Percentiles rank a stretch among this genome's conserved stretches.
Evolutionary conservation across 2,329 filamentous ascomycete species (phyloP).

Genomic region (Exophiala sp.): DNA sequence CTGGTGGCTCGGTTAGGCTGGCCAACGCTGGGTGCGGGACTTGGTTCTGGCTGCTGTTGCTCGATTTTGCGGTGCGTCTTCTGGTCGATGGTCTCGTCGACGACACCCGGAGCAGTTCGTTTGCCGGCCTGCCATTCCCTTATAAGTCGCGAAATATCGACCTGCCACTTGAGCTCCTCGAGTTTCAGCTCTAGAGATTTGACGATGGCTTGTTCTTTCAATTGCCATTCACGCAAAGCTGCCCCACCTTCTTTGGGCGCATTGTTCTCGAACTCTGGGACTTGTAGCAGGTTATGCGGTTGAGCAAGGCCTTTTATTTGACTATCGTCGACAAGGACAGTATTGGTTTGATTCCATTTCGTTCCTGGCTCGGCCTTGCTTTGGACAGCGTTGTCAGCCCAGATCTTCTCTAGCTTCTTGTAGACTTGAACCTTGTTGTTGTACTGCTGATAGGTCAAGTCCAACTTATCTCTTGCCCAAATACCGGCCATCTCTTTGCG

Average conservation of each 20-base stretch:
- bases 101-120: slow-evolving; percentile 16
- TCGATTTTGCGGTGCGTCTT: slow-evolving; percentile 15
- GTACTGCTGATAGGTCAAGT: slow-evolving; percentile 64
- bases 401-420: slow-evolving; percentile 74
- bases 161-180: slow-evolving; percentile 48
- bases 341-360: slow-evolving; percentile 77
- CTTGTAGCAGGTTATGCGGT: slow-evolving; percentile 74
- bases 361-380: slow-evolving; percentile 35
- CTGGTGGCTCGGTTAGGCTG: not conserved
- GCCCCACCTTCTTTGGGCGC: slow-evolving; percentile 21
- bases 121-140: slow-evolving; percentile 33
- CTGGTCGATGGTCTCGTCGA: slow-evolving; percentile 23
- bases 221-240: slow-evolving; percentile 40
- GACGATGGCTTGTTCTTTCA: slow-evolving; percentile 42
- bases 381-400: slow-evolving; percentile 53
- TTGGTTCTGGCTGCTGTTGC: slow-evolving; percentile 1
- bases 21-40: slow-evolving; percentile 11
- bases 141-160: slow-evolving; percentile 46
- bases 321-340: slow-evolving; percentile 84
- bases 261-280: slow-evolving; percentile 67
- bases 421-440: slow-evolving; percentile 75
- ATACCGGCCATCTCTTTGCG: slow-evolving; percentile 59
- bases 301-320: slow-evolving; percentile 74
- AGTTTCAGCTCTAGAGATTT: slow-evolving; percentile 52
- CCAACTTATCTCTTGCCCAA: slow-evolving; percentile 77